These are phyloP conservation scores for Beauveria rudraprayagi DNA, from an alignment of 2,329 filamentous ascomycete species.

Conservation along the genomic window DNA sequence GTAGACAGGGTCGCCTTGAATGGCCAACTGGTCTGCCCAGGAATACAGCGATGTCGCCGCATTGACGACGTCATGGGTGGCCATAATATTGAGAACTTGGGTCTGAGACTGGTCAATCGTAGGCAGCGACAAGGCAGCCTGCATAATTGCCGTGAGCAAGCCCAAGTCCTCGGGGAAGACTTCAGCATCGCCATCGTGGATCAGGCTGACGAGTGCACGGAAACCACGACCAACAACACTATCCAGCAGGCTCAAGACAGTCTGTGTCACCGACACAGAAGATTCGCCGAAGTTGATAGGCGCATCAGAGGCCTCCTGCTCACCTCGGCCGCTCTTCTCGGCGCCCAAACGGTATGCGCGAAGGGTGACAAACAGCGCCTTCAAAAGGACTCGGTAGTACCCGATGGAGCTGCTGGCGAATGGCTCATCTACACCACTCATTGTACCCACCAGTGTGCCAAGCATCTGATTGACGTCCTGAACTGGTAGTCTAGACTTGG, in stretches of 20 bases:
- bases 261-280: slow-evolving; percentile 43
- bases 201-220: slow-evolving; percentile 66
- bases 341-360: slow-evolving; percentile 47
- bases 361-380: slow-evolving; percentile 75
- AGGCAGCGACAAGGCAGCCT: slow-evolving; percentile 73
- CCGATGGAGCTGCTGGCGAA: slow-evolving; percentile 44
- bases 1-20: slow-evolving; percentile 78
- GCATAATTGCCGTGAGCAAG: slow-evolving; percentile 79
- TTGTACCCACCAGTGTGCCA: slow-evolving; percentile 41
- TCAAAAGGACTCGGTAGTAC: slow-evolving; percentile 78
- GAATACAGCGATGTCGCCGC: slow-evolving; percentile 84
- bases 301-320: slow-evolving; percentile 19
- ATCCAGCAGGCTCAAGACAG: slow-evolving; percentile 71
- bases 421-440: slow-evolving; percentile 46
- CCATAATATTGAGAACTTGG: slow-evolving; percentile 63
- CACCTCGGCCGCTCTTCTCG: neutral
- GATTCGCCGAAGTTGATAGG: slow-evolving; percentile 26
- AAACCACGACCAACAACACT: slow-evolving; percentile 75
- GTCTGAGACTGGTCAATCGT: slow-evolving; percentile 63
- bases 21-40: slow-evolving; percentile 78
- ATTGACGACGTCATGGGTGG: slow-evolving; percentile 65
- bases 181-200: slow-evolving; percentile 64
- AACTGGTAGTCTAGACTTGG: slow-evolving; percentile 45
- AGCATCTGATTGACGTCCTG: slow-evolving; percentile 46
- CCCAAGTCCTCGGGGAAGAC: slow-evolving; percentile 71